Base-by-base conservation (phyloP, 2,329 filamentous ascomycete genomes). In the Talaromyces sp. region DNA sequence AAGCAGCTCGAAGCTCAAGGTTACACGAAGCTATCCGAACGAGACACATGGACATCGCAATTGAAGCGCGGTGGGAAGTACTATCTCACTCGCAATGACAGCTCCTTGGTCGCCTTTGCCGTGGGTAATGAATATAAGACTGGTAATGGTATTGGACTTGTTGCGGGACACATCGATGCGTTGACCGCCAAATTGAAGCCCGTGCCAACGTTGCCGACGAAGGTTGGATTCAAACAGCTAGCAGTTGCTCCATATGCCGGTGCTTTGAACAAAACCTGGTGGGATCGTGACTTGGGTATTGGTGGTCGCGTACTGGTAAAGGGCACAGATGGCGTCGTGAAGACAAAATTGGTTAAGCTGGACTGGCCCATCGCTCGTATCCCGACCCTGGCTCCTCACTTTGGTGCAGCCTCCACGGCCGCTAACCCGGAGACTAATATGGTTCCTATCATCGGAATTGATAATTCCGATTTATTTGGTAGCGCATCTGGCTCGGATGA, bases 361-460 rank as follows among this genome's bases (percentile, higher is more conserved):
- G 89, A 88, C 71, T 97, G 92, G 90, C 93, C 94, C 1, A 91
- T 99, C 76, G 94, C 94, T 48, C 85, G 89, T 61, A 89, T 97
- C 60, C 91, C 94, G 6, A 96, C 91, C 0, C 82, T 99, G 17
- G 94, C 94, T 25, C 91, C 91, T 58, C 94, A 99, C 74, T 97
- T 99, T 67, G 94, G 94, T 54, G 87, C 82, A 5, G 76, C 85
- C 0, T 70, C 75, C 51, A 84, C 84, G 0, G 84, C 84, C 0
- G 87, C 87, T 75, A 97, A 99, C 72, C 81, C 82, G 65, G 94
- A 99, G 77, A 97, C 93, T 0, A 87, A 97, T 70, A 91, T 94
- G 76, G 91, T 96, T 0, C 94, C 94, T 9, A 91, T 97, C 62
- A 89, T 97, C 62, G 94, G 93, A 17, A 80, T 97, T 15, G 91